Evolutionary conservation across 108 stramenopile species (phyloP).

Genomic region (Fistulifera pelliculosa): DNA sequence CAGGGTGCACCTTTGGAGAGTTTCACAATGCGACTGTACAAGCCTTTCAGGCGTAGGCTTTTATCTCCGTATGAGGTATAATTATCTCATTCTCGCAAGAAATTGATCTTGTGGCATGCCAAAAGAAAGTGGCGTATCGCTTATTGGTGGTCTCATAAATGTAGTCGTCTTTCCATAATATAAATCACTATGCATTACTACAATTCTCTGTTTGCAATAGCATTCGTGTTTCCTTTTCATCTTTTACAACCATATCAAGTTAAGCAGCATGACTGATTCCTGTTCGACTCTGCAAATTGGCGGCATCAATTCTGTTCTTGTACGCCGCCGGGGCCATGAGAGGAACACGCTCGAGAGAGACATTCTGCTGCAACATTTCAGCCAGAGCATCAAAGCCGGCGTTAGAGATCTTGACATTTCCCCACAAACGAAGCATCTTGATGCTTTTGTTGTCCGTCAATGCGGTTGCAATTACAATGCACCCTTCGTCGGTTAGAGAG

Average conservation of each 20-base stretch:
- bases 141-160: no score
- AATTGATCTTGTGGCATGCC: no score
- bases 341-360: slow-evolving; percentile 5
- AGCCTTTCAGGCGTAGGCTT: slow-evolving; percentile 26
- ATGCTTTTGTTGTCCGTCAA: slow-evolving; percentile 14
- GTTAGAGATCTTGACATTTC: slow-evolving; percentile 9
- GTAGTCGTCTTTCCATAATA: no score
- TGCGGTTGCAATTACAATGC: slow-evolving; percentile 7
- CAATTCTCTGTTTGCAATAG: no score
- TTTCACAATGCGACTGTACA: slow-evolving; percentile 61
- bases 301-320: slow-evolving; percentile 6
- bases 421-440: slow-evolving; percentile 8
- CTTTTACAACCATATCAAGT: no score
- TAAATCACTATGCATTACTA: no score
- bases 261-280: slow-evolving; percentile 4
- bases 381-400: slow-evolving; percentile 7
- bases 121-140: no score
- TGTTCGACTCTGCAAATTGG: neutral
- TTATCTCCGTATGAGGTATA: no score
- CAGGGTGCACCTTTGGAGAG: slow-evolving; percentile 68
- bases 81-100: no score
- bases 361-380: slow-evolving; percentile 11
- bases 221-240: no score
- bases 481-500: slow-evolving; percentile 7
- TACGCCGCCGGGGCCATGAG: slow-evolving; percentile 5